phyloP scores from a whole-genome alignment of 441 rosid genomes.

The Melastoma candidum region DNA sequence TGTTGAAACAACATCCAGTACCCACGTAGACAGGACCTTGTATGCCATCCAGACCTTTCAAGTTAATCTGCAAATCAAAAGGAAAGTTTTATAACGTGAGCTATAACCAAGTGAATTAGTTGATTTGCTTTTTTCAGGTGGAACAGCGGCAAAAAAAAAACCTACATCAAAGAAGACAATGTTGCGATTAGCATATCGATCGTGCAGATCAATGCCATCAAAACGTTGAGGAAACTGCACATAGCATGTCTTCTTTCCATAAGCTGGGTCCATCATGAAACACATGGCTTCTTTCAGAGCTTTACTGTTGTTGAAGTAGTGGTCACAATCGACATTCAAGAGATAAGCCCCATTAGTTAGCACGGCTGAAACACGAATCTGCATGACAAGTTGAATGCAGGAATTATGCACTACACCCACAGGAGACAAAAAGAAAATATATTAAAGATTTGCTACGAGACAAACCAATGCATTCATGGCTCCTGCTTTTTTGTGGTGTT shows the following conservation, averaged over 20 bases:
- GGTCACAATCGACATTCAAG: conserved; percentile 97
- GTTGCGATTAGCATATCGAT: conserved; percentile 98
- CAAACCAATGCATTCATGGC: conserved; percentile 99
- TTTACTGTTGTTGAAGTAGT: conserved; percentile 96
- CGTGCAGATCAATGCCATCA: conserved; percentile 97
- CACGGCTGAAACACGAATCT: conserved; percentile 98
- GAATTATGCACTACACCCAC: not conserved
- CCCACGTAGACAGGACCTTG: conserved; percentile 99
- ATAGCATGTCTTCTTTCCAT: conserved; percentile 90
- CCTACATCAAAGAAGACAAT: conserved; percentile 96
- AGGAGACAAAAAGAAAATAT: not conserved
- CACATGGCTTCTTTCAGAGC: conserved; percentile 99
- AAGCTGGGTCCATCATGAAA: conserved; percentile 89
- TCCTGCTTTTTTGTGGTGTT: conserved; percentile 98
- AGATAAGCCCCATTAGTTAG: conserved; percentile 96
- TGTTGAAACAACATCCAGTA: conserved; percentile 93
- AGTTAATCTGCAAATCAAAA: conserved; percentile 55
- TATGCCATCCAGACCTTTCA: conserved; percentile 93
- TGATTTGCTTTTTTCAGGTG: not conserved
- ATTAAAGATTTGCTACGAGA: conserved; percentile 13
- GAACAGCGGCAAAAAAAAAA: conserved; percentile 11
- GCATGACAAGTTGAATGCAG: conserved; percentile 12
- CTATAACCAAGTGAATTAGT: conserved; percentile 5
- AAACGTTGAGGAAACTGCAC: conserved; percentile 98
- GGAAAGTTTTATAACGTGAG: not conserved